Evolutionary conservation across 108 stramenopile species (phyloP).

Genomic region (Fistulifera pelliculosa): DNA sequence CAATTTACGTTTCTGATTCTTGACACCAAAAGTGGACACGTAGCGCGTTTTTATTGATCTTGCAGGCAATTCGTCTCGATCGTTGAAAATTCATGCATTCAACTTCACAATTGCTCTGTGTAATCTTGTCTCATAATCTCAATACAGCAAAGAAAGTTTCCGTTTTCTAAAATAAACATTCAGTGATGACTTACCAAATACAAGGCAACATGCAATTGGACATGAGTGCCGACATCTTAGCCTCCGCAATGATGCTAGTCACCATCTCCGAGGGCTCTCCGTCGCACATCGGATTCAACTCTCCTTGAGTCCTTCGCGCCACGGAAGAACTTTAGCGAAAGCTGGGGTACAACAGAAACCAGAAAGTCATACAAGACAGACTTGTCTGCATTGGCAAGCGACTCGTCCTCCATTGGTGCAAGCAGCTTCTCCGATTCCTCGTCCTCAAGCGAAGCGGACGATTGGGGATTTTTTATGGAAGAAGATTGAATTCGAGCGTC

Average conservation of each 20-base stretch:
- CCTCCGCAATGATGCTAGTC: constrained; percentile 1
- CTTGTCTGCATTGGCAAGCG: neutral
- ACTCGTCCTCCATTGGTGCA: neutral
- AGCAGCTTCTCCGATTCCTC: too few species aligned
- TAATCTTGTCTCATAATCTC: too few species aligned
- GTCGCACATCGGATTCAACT: neutral
- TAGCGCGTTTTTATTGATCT: too few species aligned
- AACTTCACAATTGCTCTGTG: too few species aligned
- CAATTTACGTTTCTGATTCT: too few species aligned
- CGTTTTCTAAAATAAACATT: neutral
- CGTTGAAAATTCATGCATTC: too few species aligned
- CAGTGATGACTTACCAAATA: neutral
- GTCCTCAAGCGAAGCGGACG: too few species aligned
- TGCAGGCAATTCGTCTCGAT: too few species aligned
- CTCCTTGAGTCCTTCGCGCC: neutral
- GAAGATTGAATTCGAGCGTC: too few species aligned
- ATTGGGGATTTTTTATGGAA: too few species aligned
- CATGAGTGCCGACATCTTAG: neutral
- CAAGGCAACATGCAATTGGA: neutral
- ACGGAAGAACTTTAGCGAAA: neutral
- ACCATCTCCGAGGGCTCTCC: constrained; percentile 1
- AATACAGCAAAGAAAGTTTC: neutral
- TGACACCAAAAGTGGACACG: too few species aligned
- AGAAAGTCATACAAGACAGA: constrained; percentile 3
- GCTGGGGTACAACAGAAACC: neutral